Conservation (phyloP, 2,329 filamentous ascomycete genomes). For the Aureobasidium sp. region DNA sequence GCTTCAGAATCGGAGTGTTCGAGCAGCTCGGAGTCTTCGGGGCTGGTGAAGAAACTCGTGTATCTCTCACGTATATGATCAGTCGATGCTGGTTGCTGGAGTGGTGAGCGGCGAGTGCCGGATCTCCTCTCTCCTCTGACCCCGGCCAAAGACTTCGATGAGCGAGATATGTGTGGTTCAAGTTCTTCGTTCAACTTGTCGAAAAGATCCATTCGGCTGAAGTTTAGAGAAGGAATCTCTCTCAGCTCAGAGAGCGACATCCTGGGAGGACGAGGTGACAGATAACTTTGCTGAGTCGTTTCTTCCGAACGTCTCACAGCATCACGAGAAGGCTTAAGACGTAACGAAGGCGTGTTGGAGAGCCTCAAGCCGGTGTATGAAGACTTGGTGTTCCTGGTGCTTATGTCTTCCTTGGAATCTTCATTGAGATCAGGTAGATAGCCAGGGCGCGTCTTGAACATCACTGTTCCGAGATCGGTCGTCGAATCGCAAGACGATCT, state of each 20-base stretch:
- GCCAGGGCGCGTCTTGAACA: conserved; percentile 19
- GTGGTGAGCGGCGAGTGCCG: conserved; percentile 26
- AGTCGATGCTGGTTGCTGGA: conserved; percentile 31
- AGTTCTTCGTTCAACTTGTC: conserved; percentile 38
- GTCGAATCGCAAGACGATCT: conserved; percentile 19
- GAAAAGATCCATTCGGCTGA: conserved; percentile 39
- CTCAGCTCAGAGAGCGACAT: conserved; percentile 29
- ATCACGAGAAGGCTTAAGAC: background rate
- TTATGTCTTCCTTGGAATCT: conserved; percentile 41
- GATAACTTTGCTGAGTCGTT: background rate
- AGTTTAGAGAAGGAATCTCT: conserved; percentile 40
- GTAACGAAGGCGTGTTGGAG: conserved; percentile 16
- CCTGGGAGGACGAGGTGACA: background rate
- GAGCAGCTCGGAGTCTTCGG: conserved; percentile 29
- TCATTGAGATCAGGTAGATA: conserved; percentile 39
- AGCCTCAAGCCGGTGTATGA: conserved; percentile 15
- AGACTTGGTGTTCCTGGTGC: conserved; percentile 22
- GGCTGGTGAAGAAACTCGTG: conserved; percentile 37
- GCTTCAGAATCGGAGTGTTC: background rate
- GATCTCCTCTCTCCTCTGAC: conserved; percentile 22
- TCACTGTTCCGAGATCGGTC: conserved; percentile 21
- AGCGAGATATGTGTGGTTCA: conserved; percentile 24
- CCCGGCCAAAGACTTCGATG: conserved; percentile 32
- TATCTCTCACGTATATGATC: conserved; percentile 37
- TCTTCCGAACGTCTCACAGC: background rate